These are phyloP conservation scores for Acanthamoeba lenticulata DNA, from an alignment of 208 protist species.

Conservation along the genomic window DNA sequence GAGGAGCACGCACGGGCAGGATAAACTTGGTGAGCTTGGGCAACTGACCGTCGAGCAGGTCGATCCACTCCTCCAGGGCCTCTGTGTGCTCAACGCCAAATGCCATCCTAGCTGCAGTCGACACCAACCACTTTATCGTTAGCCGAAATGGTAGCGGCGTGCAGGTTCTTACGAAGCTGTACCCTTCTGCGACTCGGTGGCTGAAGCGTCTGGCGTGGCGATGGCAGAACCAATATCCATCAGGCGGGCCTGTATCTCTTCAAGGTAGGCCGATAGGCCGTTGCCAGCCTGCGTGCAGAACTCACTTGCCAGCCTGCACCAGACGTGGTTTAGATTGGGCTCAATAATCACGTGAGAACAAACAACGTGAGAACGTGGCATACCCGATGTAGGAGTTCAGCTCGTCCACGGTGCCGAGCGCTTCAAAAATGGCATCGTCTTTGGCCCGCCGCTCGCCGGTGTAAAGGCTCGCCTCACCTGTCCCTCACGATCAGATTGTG, in stretches of 20 bases:
- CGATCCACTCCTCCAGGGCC: conserved; percentile 45
- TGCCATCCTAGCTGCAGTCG: background rate
- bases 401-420: conserved; percentile 76
- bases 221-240: conserved; percentile 78
- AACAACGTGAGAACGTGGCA: background rate
- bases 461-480: conserved; percentile 67
- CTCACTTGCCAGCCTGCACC: conserved; percentile 65
- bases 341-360: background rate
- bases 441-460: conserved; percentile 77
- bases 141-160: too few species aligned
- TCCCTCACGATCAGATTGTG: background rate
- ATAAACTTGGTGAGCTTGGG: conserved; percentile 62
- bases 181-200: background rate
- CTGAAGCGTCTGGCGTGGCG: conserved; percentile 69
- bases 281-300: conserved; percentile 1
- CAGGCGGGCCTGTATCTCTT: conserved; percentile 74
- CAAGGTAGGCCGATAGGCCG: conserved; percentile 51
- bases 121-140: too few species aligned
- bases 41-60: conserved; percentile 3
- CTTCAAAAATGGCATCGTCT: conserved; percentile 75
- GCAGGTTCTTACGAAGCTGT: too few species aligned
- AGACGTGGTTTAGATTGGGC: background rate
- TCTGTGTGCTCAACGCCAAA: conserved; percentile 23
- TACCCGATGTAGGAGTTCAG: conserved; percentile 74
- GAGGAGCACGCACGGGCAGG: background rate